Percentiles rank a stretch among this genome's conserved stretches.
phyloP scores from a whole-genome alignment of 306 rosid genomes.

The Biancaea sappan region DNA sequence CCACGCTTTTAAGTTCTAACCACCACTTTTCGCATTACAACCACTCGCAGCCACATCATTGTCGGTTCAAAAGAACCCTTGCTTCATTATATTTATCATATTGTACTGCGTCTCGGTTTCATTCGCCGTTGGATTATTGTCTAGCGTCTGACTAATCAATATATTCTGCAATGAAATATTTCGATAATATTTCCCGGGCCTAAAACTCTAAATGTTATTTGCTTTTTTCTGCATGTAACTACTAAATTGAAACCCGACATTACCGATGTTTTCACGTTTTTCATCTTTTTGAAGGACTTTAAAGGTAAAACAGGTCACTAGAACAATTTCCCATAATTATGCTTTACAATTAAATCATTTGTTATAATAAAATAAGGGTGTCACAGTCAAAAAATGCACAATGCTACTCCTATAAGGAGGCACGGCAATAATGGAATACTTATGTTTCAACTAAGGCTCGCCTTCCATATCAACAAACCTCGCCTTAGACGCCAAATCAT shows the following conservation, averaged over 20 bases:
- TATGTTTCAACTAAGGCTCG: neutral
- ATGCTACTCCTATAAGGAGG: neutral
- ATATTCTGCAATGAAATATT: neutral
- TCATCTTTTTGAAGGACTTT: conserved; percentile 47
- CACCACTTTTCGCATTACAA: neutral
- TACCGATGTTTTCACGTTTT: conserved; percentile 43
- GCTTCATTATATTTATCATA: neutral
- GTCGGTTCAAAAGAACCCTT: too few species aligned
- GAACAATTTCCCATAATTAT: conserved; percentile 42
- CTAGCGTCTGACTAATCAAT: neutral
- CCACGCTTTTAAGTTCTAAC: conserved; percentile 30
- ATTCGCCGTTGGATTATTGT: neutral
- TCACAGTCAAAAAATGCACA: conserved; percentile 28
- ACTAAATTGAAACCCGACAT: neutral
- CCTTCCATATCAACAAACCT: neutral
- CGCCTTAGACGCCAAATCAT: conserved; percentile 9
- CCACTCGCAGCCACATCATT: neutral
- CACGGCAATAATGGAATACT: conserved; percentile 33
- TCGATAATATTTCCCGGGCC: too few species aligned
- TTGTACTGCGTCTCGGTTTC: neutral
- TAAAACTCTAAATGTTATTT: too few species aligned
- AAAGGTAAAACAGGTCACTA: neutral
- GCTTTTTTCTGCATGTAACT: neutral
- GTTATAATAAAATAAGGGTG: conserved; percentile 17
- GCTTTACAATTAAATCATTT: conserved; percentile 41